Base-by-base conservation (phyloP, 169 alveolate species). In the Plasmodium berghei region DNA sequence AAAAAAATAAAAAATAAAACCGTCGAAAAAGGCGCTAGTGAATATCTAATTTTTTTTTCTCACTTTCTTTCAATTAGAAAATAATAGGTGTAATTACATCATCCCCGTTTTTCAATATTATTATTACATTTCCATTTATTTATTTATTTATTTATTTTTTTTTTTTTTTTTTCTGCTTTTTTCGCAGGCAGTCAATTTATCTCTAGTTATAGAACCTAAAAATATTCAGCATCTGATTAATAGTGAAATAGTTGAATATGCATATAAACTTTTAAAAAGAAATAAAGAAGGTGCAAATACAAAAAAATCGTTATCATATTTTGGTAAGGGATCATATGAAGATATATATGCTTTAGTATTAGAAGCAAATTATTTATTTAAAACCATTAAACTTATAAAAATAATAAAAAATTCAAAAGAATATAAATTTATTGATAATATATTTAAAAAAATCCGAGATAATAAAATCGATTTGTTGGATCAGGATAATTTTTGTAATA, bases 231-330 rank as follows among this genome's bases (percentile, higher is more conserved):
- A 34, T 3, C 42, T 54, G 12, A 24, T 75, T 10, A 48, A 55
- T 28, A 56, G 18, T 24, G 67, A 62, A 20, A 75, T 75, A 18
- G 9, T 75, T 55, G 48, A 46, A 52, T 75, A 75, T 40, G 88
- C 75, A 48, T 75, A 75, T 55, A 75, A 75, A 75, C 64, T 75
- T 10, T 55, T 75, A 16, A 75, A 75, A 66, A 63, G 88, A 75
- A 28, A 75, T 49, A 24, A 75, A 63, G 88, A 75, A 28, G 88
- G 88, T 14, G 18, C 9, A 14, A 75, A 75, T 42, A 34, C 42
- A 34, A 75, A 48, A 61, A 75, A 75, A 12, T 75, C 16, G 18
- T 26, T 63, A 12, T n/a, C 72, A 0, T 75, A 75, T 42, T 75
- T 75, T 63, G 88, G 88, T 9, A 45, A 75, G 9, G 52, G 55